These are phyloP conservation scores for Trichomonas vaginalis DNA, from an alignment of 208 protist species.

Conservation along the genomic window DNA sequence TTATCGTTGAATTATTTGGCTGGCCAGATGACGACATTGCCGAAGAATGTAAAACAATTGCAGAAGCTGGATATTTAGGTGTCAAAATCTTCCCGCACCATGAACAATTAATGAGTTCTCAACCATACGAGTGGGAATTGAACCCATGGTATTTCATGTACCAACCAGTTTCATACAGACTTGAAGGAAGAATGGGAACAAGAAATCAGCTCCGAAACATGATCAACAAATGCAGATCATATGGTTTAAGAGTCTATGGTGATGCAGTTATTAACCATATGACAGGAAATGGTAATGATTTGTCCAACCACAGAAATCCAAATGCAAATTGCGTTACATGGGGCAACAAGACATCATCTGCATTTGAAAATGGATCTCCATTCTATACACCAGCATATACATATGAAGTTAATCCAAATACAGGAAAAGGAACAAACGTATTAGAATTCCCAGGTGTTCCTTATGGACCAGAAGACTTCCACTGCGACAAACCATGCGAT, in stretches of 20 bases:
- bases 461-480: slow-evolving; percentile 47
- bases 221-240: not conserved
- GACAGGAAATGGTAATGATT: slow-evolving; percentile 46
- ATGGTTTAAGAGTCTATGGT: slow-evolving; percentile 5
- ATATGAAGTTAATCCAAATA: slow-evolving; percentile 34
- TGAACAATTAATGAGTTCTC: slow-evolving; percentile 41
- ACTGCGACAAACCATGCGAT: slow-evolving; percentile 48
- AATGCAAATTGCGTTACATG: slow-evolving; percentile 30
- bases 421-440: slow-evolving; percentile 21
- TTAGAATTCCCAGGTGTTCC: slow-evolving; percentile 45
- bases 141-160: slow-evolving; percentile 56
- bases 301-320: slow-evolving; percentile 34
- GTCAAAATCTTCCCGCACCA: slow-evolving; percentile 47
- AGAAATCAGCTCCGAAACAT: not conserved
- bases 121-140: slow-evolving; percentile 37
- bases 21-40: slow-evolving; percentile 31
- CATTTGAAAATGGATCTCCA: slow-evolving; percentile 20
- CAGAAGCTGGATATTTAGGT: slow-evolving; percentile 15
- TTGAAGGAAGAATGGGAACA: slow-evolving; percentile 42
- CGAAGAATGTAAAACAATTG: not conserved
- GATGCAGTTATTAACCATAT: slow-evolving; percentile 58
- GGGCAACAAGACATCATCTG: slow-evolving; percentile 32
- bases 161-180: slow-evolving; percentile 44
- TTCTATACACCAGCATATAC: slow-evolving; percentile 42
- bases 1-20: slow-evolving; percentile 48